A percentile compares a stretch with the other conserved stretches of the same genome.
Conservation (phyloP, 331 rosid genomes). For the Quercus phellos region DNA sequence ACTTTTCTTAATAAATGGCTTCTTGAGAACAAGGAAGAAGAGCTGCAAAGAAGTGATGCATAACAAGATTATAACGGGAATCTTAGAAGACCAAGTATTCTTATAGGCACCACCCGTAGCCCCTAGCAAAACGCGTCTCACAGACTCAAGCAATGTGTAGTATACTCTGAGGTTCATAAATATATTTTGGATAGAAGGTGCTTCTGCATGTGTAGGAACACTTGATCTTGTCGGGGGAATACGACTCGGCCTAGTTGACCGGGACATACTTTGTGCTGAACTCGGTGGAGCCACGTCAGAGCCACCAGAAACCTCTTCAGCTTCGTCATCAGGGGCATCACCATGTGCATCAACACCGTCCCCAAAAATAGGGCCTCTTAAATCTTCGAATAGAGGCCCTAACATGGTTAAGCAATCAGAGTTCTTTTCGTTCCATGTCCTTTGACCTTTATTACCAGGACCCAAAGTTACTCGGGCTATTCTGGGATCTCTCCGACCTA, state of each 20-base stretch:
- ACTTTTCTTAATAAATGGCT: conserved; percentile 81
- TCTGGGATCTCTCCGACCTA: conserved; percentile 56
- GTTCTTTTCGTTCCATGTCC: conserved; percentile 68
- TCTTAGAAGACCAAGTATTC: conserved; percentile 36
- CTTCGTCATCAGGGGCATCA: conserved; percentile 79
- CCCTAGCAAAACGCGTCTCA: conserved; percentile 56
- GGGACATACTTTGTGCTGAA: too few relatives aligned
- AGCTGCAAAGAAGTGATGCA: conserved; percentile 68
- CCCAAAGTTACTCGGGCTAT: conserved; percentile 70
- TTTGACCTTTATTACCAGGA: conserved; percentile 89
- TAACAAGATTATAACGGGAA: conserved; percentile 44
- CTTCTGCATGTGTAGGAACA: conserved; percentile 17
- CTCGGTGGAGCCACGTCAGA: too few relatives aligned
- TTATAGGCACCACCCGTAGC: conserved; percentile 52
- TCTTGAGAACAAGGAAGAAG: conserved; percentile 79
- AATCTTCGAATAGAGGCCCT: conserved; percentile 87
- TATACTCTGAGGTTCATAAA: conserved; percentile 82
- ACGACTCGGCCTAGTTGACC: too few relatives aligned
- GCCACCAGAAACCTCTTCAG: conserved; percentile 38
- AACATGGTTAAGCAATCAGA: conserved; percentile 45
- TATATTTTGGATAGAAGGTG: conserved; percentile 75
- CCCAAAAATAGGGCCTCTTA: conserved; percentile 77
- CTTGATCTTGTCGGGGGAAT: neutral
- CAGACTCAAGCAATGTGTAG: conserved; percentile 56
- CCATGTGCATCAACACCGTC: conserved; percentile 28